Conservation (phyloP, 2,329 filamentous ascomycete genomes). For the Triangularia setosa region DNA sequence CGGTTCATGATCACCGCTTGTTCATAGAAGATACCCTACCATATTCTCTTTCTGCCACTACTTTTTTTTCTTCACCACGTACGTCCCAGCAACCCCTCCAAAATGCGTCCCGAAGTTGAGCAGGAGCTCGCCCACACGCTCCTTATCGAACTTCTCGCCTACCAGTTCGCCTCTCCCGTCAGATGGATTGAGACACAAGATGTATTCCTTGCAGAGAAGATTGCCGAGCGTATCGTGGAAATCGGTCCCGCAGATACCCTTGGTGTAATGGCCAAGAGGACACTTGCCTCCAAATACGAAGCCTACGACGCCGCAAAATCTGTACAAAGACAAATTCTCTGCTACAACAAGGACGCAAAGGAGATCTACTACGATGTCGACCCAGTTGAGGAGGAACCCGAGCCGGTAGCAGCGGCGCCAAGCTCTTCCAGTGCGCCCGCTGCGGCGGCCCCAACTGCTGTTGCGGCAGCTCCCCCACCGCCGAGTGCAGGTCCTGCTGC, state of each 20-base stretch:
- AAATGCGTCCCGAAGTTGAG: conserved; percentile 97
- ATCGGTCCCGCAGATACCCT: conserved; percentile 95
- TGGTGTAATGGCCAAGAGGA: conserved; percentile 95
- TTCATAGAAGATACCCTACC: conserved; percentile 9
- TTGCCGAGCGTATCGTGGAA: conserved; percentile 94
- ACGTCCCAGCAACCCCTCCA: conserved; percentile 28
- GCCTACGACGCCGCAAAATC: conserved; percentile 97
- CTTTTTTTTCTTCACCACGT: conserved; percentile 1
- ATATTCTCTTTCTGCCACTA: conserved; percentile 4
- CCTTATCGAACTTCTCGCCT: conserved; percentile 96
- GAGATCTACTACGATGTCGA: conserved; percentile 99
- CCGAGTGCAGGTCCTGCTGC: conserved; percentile 81
- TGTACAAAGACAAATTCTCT: conserved; percentile 93
- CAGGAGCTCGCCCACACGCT: conserved; percentile 98
- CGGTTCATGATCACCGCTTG: conserved; percentile 5
- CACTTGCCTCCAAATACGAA: conserved; percentile 94
- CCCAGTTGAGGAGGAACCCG: conserved; percentile 84
- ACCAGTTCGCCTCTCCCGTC: conserved; percentile 97
- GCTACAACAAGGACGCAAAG: conserved; percentile 99
- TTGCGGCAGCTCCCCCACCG: conserved; percentile 56
- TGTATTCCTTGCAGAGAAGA: conserved; percentile 96
- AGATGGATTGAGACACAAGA: conserved; percentile 99
- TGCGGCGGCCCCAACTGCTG: conserved; percentile 50
- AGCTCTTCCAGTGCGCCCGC: conserved; percentile 43
- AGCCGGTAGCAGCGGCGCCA: conserved; percentile 40